These are phyloP conservation scores for Echeveria elegans DNA, from an alignment of 164 flowering plant genomes.

Conservation along the genomic window DNA sequence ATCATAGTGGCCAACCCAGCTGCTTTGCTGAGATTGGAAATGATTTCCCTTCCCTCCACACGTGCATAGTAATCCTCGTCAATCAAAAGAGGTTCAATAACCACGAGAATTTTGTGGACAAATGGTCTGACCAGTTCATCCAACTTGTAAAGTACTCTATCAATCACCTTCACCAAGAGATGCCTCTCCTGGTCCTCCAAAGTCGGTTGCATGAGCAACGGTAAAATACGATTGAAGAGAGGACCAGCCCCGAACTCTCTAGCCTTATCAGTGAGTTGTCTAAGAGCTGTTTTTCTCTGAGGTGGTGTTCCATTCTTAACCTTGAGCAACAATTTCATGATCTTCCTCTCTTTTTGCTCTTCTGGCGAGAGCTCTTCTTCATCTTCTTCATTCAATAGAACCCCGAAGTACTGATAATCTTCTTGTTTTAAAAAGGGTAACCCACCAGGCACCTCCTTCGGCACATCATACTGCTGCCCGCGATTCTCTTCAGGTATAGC, in stretches of 20 bases:
- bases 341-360: constrained; percentile 95
- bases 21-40: constrained; percentile 94
- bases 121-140: constrained; percentile 96
- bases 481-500: constrained; percentile 89
- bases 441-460: constrained; percentile 80
- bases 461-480: constrained; percentile 94
- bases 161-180: constrained; percentile 94
- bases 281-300: constrained; percentile 91
- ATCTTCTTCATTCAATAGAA: constrained; percentile 77
- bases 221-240: constrained; percentile 78
- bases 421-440: constrained; percentile 94
- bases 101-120: constrained; percentile 92
- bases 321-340: constrained; percentile 92
- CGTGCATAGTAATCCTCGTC: constrained; percentile 99
- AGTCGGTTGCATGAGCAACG: constrained; percentile 95
- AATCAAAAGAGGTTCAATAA: constrained; percentile 92
- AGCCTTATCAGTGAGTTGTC: constrained; percentile 97
- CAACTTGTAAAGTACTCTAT: constrained; percentile 86
- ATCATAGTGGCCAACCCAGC: constrained; percentile 99
- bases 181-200: constrained; percentile 98
- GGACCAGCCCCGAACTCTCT: constrained; percentile 97
- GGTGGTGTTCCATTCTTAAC: constrained; percentile 99
- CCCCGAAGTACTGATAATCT: constrained; percentile 85
- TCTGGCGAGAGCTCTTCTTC: constrained; percentile 91
- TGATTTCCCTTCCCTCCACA: constrained; percentile 94